Evolutionary conservation across 148 eudicot genomes (phyloP).

Genomic region (Chenopodium album): DNA sequence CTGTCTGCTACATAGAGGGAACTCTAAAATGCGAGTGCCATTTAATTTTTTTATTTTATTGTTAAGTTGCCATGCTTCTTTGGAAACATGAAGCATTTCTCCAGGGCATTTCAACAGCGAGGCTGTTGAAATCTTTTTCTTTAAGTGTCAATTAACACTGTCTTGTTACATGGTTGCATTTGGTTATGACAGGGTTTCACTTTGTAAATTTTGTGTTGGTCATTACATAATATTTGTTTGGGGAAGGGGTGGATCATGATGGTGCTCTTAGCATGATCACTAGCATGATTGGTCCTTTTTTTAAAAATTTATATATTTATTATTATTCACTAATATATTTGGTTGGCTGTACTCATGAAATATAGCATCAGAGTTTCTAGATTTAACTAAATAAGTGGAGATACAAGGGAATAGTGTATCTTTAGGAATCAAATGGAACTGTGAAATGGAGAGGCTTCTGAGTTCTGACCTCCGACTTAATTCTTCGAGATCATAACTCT

Average conservation of each 20-base stretch:
- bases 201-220: background rate
- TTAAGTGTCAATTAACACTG: background rate
- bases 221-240: background rate
- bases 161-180: background rate
- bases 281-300: background rate
- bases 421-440: background rate
- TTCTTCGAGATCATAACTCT: background rate
- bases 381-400: background rate
- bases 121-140: background rate
- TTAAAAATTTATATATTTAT: too few species aligned
- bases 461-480: background rate
- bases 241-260: slow-evolving; percentile 3
- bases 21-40: background rate
- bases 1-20: background rate
- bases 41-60: background rate
- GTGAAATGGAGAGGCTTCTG: background rate
- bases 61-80: background rate
- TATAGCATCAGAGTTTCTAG: background rate
- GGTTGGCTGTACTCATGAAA: background rate
- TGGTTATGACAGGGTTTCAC: background rate
- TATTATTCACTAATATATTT: background rate
- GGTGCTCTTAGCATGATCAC: background rate
- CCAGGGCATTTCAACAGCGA: too few species aligned
- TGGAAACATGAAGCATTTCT: background rate
- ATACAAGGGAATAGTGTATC: background rate